These are phyloP conservation scores for Calonectria montana DNA, from an alignment of 2,329 filamentous ascomycete species.

Conservation along the genomic window DNA sequence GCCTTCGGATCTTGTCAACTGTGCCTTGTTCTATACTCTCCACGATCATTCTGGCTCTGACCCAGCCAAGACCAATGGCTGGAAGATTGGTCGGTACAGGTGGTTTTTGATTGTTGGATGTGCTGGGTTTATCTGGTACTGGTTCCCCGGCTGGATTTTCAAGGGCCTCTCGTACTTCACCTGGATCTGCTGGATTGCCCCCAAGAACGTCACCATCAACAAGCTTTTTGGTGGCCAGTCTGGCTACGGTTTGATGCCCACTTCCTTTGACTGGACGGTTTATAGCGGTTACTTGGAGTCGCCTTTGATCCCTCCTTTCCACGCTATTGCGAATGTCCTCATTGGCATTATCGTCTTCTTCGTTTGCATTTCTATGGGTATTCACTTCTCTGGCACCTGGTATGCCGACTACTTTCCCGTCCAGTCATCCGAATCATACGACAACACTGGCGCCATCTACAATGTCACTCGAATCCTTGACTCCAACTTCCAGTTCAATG, in stretches of 20 bases:
- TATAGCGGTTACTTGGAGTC: conserved; percentile 62
- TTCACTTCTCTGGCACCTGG: conserved; percentile 69
- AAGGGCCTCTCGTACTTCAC: conserved; percentile 72
- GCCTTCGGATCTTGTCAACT: conserved; percentile 66
- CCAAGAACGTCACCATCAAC: conserved; percentile 69
- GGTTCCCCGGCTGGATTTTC: conserved; percentile 72
- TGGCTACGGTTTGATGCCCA: conserved; percentile 68
- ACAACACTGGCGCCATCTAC: conserved; percentile 71
- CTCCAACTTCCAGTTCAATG: conserved; percentile 66
- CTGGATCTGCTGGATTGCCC: conserved; percentile 71
- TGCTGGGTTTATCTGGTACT: conserved; percentile 66
- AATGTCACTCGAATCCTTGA: conserved; percentile 71
- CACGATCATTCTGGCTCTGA: conserved; percentile 59
- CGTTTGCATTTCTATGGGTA: conserved; percentile 66
- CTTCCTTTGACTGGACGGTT: conserved; percentile 67
- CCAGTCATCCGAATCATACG: conserved; percentile 69
- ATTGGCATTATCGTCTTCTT: conserved; percentile 66
- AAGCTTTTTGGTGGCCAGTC: conserved; percentile 71
- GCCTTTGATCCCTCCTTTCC: conserved; percentile 64
- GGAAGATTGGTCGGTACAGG: conserved; percentile 72
- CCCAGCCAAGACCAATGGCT: conserved; percentile 66
- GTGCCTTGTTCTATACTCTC: conserved; percentile 61
- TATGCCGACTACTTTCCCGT: conserved; percentile 72
- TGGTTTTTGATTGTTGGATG: conserved; percentile 70
- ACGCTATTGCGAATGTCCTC: conserved; percentile 67